phyloP scores from a whole-genome alignment of 805 yeast species.

The Ogataea sp. region DNA sequence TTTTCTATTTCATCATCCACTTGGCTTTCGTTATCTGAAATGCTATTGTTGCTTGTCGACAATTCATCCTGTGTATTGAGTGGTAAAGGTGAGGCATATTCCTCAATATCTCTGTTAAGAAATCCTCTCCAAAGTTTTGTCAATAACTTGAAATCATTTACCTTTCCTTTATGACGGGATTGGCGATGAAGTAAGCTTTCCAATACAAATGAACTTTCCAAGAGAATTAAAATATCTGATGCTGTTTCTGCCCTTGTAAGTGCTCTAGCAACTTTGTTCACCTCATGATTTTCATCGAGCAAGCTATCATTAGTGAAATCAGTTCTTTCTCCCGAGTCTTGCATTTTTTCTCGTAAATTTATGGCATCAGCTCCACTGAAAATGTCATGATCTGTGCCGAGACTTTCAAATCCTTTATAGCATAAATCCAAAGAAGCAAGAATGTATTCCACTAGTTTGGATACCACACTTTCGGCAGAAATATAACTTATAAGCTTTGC shows the following conservation, averaged over 20 bases:
- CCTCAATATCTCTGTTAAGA: conserved; percentile 16
- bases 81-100: conserved; percentile 3
- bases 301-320: background rate
- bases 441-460: conserved; percentile 21
- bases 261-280: conserved; percentile 11
- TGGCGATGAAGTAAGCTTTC: conserved; percentile 10
- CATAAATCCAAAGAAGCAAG: conserved; percentile 19
- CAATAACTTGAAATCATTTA: conserved; percentile 12
- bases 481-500: conserved; percentile 24
- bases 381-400: conserved; percentile 7
- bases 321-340: background rate
- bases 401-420: background rate
- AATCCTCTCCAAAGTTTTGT: conserved; percentile 25
- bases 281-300: background rate
- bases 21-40: background rate
- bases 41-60: too few relatives aligned
- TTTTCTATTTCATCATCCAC: background rate
- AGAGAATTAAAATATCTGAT: conserved; percentile 20
- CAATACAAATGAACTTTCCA: conserved; percentile 12
- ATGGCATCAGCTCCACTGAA: conserved; percentile 2
- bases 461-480: conserved; percentile 23
- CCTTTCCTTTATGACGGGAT: background rate
- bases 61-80: too few relatives aligned
- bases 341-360: background rate
- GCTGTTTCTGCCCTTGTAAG: conserved; percentile 20